Conservation (phyloP, 192 early-diverging fungal genomes). For the Tieghemiomyces parasiticus region DNA sequence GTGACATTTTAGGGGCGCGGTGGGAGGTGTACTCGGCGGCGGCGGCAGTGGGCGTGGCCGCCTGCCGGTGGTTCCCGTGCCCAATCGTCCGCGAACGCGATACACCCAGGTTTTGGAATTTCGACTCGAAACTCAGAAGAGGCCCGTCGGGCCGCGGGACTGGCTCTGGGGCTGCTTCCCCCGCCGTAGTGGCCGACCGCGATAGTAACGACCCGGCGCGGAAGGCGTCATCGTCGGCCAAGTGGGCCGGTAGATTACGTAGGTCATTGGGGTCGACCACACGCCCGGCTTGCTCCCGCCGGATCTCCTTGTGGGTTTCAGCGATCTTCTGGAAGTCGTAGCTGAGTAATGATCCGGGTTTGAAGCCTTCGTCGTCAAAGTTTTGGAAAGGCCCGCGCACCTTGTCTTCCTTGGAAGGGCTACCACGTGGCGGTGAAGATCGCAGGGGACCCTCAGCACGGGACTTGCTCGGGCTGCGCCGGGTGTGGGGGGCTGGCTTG, state of each 20-base stretch:
- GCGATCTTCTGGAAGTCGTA: constrained; percentile 11
- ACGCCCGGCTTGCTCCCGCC: background rate
- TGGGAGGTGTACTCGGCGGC: too few species aligned
- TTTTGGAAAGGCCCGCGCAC: too few species aligned
- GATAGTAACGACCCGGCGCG: background rate
- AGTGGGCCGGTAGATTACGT: background rate
- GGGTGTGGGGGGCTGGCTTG: background rate
- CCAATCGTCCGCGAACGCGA: background rate
- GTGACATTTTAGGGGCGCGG: background rate
- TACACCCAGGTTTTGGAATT: background rate
- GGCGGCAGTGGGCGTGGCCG: too few species aligned
- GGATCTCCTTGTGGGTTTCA: constrained; percentile 10
- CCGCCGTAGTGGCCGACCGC: background rate
- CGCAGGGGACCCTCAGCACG: background rate
- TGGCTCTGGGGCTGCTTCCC: background rate
- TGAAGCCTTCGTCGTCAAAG: background rate
- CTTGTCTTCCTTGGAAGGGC: background rate
- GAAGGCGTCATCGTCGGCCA: constrained; percentile 2
- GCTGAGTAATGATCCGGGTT: constrained; percentile 9
- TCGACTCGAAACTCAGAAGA: background rate
- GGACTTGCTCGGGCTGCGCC: background rate
- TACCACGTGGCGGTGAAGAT: background rate
- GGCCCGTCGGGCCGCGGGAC: background rate
- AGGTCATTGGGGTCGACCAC: background rate
- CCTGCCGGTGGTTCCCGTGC: background rate